A percentile compares a stretch with the other conserved stretches of the same genome.
phyloP scores from a whole-genome alignment of 768 basidiomycete genomes.

The Fomitopsis serialis region DNA sequence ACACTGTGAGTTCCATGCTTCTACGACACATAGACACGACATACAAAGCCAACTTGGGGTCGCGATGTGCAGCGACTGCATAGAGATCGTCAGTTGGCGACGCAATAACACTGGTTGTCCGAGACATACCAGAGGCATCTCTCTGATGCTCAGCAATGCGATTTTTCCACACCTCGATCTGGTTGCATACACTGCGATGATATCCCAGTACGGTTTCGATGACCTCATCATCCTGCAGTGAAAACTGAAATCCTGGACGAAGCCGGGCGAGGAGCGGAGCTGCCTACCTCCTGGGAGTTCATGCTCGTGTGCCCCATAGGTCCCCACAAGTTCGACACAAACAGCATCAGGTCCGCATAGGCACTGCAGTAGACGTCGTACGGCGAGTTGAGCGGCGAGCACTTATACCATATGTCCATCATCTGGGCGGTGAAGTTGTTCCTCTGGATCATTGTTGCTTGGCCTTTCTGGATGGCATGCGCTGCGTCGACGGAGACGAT shows the following conservation, averaged over 20 bases:
- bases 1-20: background rate
- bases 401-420: slow-evolving; percentile 29
- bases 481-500: slow-evolving; percentile 68
- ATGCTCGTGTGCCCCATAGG: slow-evolving; percentile 3
- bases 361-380: slow-evolving; percentile 37
- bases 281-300: too few species aligned
- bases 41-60: background rate
- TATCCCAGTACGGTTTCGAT: slow-evolving; percentile 31
- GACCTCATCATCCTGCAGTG: slow-evolving; percentile 29
- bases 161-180: background rate
- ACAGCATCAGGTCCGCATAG: slow-evolving; percentile 45
- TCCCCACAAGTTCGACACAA: slow-evolving; percentile 35
- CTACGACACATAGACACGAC: background rate
- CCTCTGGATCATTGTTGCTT: slow-evolving; percentile 53
- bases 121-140: background rate
- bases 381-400: slow-evolving; percentile 14
- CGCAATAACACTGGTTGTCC: too few species aligned
- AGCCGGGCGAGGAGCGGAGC: background rate
- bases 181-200: slow-evolving; percentile 26
- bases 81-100: too few species aligned
- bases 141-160: background rate
- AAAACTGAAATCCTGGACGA: background rate
- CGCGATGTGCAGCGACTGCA: background rate
- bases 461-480: slow-evolving; percentile 64
- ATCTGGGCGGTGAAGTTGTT: slow-evolving; percentile 55